phyloP scores from a whole-genome alignment of 1,284 basidiomycete genomes.

The Amylostereum areolatum region DNA sequence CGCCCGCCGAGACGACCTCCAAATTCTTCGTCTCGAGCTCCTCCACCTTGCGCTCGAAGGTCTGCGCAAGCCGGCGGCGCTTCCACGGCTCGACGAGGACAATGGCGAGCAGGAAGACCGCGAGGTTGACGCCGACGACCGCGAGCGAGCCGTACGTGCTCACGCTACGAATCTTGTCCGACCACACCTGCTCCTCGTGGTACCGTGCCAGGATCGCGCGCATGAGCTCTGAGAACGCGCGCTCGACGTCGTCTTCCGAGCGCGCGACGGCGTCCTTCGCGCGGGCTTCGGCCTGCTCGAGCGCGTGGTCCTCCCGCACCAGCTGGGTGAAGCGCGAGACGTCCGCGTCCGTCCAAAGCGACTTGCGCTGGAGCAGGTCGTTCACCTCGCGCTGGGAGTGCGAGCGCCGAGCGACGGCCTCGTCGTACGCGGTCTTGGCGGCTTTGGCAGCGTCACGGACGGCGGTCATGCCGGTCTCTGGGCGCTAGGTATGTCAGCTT shows the following conservation, averaged over 20 bases:
- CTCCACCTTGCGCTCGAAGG: conserved; percentile 81
- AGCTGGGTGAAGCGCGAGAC: conserved; percentile 81
- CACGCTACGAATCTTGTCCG: conserved; percentile 91
- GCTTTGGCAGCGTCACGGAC: conserved; percentile 54
- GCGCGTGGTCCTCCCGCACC: conserved; percentile 81
- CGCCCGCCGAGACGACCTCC: conserved; percentile 37
- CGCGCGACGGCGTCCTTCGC: conserved; percentile 61
- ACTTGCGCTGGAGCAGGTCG: conserved; percentile 86
- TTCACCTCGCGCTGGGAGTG: conserved; percentile 86
- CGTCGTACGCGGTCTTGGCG: conserved; percentile 72
- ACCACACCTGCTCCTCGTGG: conserved; percentile 97
- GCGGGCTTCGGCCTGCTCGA: conserved; percentile 69
- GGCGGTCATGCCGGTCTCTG: conserved; percentile 60
- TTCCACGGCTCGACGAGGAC: conserved; percentile 93
- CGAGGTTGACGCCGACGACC: conserved; percentile 78
- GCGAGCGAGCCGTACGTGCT: conserved; percentile 86
- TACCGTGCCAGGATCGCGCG: conserved; percentile 82
- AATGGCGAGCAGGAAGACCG: conserved; percentile 86
- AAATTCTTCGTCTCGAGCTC: conserved; percentile 46
- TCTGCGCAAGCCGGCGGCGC: conserved; percentile 73
- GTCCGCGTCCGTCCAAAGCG: conserved; percentile 78
- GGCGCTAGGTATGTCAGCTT: neutral
- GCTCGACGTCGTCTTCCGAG: conserved; percentile 75
- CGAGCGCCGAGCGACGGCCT: conserved; percentile 69
- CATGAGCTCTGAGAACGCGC: conserved; percentile 82